Percentiles rank a stretch among this genome's conserved stretches.
Evolutionary conservation across 2,329 filamentous ascomycete genomes (phyloP).

Genomic region (Penicillium capsulatum): DNA sequence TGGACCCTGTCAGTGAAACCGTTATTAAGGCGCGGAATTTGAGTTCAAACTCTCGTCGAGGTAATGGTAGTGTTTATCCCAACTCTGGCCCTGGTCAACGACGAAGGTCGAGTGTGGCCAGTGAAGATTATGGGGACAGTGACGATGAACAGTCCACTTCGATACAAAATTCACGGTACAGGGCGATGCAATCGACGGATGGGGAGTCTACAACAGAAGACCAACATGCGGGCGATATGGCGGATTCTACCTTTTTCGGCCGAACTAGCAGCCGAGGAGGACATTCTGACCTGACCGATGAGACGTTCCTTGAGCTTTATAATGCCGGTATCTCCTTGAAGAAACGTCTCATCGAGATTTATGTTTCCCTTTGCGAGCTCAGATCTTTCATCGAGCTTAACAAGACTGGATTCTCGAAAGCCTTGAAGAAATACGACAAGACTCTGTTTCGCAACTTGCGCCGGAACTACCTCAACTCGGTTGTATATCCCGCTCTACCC

Average conservation of each 20-base stretch:
- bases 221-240: constrained; percentile 30
- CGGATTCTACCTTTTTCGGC: constrained; percentile 33
- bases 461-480: constrained; percentile 66
- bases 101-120: constrained; percentile 45
- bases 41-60: constrained; percentile 41
- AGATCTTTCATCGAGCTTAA: constrained; percentile 96
- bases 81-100: constrained; percentile 45
- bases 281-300: constrained; percentile 72
- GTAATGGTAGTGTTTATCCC: constrained; percentile 52
- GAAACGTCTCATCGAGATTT: constrained; percentile 80
- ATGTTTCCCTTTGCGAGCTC: constrained; percentile 89
- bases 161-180: constrained; percentile 8
- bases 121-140: constrained; percentile 51
- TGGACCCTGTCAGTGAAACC: constrained; percentile 41
- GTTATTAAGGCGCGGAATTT: constrained; percentile 41
- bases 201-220: constrained; percentile 29
- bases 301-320: constrained; percentile 64
- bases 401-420: constrained; percentile 92
- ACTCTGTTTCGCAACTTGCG: constrained; percentile 80
- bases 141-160: constrained; percentile 52
- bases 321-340: constrained; percentile 79
- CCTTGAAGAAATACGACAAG: constrained; percentile 98
- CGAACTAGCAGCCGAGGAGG: constrained; percentile 20
- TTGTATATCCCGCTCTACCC: constrained; percentile 74
- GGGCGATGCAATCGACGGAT: constrained; percentile 23